These are phyloP conservation scores for Epichloe brachyelytri DNA, from an alignment of 2,329 filamentous ascomycete species.

Conservation along the genomic window DNA sequence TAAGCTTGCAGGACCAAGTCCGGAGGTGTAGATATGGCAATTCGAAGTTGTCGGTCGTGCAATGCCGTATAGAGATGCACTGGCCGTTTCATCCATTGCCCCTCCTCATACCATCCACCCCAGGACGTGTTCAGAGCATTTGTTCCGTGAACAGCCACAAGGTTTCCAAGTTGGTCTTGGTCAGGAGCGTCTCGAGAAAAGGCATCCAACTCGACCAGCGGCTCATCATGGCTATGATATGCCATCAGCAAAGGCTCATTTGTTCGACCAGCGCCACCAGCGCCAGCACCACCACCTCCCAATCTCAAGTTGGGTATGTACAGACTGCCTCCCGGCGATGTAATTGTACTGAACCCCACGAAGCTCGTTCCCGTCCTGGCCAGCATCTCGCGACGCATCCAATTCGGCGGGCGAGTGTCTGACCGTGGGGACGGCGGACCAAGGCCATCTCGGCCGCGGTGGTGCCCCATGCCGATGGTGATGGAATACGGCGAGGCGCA, in stretches of 20 bases:
- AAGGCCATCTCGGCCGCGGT: not conserved
- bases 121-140: slow-evolving; percentile 10
- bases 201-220: not conserved
- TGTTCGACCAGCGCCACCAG: too few species aligned
- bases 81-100: too few species aligned
- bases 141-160: slow-evolving; percentile 4
- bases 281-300: not conserved
- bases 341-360: not conserved
- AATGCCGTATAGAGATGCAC: too few species aligned
- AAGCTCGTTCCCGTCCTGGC: not conserved
- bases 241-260: not conserved
- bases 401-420: not conserved
- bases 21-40: too few species aligned
- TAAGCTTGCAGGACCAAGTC: not conserved
- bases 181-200: not conserved
- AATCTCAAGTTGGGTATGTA: not conserved
- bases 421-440: too few species aligned
- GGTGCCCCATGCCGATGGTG: not conserved
- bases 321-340: not conserved
- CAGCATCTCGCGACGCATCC: not conserved
- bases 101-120: slow-evolving; percentile 8
- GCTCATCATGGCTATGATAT: not conserved
- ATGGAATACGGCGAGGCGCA: not conserved
- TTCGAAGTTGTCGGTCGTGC: too few species aligned
- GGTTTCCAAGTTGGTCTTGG: not conserved